Conservation (phyloP, 1,284 basidiomycete species). For the Volvariella volvacea region DNA sequence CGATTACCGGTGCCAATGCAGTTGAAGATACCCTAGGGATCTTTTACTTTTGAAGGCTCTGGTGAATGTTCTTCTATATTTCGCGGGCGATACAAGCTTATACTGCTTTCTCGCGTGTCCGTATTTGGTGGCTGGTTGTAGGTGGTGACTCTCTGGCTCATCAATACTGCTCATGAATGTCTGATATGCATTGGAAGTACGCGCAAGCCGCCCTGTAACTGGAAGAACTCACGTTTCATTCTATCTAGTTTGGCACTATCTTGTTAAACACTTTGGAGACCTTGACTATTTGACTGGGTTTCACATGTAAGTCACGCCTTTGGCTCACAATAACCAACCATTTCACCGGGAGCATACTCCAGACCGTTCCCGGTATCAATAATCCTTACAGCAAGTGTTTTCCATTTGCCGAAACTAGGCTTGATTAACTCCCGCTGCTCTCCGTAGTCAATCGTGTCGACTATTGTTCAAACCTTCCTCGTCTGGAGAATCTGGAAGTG, state of each 20-base stretch:
- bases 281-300: slow-evolving; percentile 1
- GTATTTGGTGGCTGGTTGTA: slow-evolving; percentile 1
- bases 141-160: slow-evolving; percentile 9
- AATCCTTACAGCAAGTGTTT: neutral
- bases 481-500: slow-evolving; percentile 3
- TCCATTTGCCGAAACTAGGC: too few relatives aligned
- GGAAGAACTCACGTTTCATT: neutral
- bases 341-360: too few relatives aligned
- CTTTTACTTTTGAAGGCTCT: too few relatives aligned
- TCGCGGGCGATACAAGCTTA: too few relatives aligned
- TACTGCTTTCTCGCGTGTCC: slow-evolving; percentile 7
- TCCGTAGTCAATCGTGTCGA: too few relatives aligned
- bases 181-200: neutral
- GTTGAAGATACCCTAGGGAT: too few relatives aligned
- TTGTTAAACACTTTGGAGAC: neutral
- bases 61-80: too few relatives aligned
- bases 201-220: neutral
- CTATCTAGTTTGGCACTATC: neutral
- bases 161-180: neutral
- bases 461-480: slow-evolving; percentile 5
- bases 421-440: too few relatives aligned
- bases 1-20: too few relatives aligned
- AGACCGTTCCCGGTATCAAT: neutral
- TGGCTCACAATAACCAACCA: too few relatives aligned
- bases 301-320: slow-evolving; percentile 7